Percentiles rank a stretch among this genome's conserved stretches.
Conservation (phyloP, 2,329 filamentous ascomycete genomes). For the Balansia obtecta region DNA sequence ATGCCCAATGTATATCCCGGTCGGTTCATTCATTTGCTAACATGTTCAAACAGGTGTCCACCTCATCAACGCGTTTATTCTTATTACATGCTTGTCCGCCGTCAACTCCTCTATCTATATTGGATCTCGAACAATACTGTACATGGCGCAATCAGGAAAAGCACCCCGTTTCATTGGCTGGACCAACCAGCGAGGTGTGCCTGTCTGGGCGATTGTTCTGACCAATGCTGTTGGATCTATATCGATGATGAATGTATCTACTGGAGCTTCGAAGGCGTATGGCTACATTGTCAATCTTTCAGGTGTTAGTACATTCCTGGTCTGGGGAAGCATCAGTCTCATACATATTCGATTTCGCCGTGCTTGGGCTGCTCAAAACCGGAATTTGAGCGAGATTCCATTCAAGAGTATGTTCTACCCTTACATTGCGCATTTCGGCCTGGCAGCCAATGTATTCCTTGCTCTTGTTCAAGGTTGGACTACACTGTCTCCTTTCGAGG, state of each 20-base stretch:
- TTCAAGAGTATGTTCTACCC: conserved; percentile 44
- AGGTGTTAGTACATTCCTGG: conserved; percentile 58
- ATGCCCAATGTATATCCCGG: conserved; percentile 4
- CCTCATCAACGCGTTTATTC: conserved; percentile 66
- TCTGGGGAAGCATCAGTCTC: conserved; percentile 59
- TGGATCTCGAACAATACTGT: conserved; percentile 59
- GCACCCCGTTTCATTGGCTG: conserved; percentile 57
- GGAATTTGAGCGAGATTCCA: conserved; percentile 39
- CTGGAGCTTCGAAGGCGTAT: conserved; percentile 53
- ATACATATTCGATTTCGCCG: conserved; percentile 60
- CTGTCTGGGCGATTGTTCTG: conserved; percentile 48
- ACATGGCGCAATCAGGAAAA: conserved; percentile 62
- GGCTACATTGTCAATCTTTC: conserved; percentile 57
- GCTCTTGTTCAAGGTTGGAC: conserved; percentile 51
- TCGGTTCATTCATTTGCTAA: conserved; percentile 1
- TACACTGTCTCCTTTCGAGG: conserved; percentile 43
- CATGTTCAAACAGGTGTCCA: conserved; percentile 35
- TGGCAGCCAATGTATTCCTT: conserved; percentile 45
- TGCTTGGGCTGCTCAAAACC: conserved; percentile 48
- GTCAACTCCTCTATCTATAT: conserved; percentile 71
- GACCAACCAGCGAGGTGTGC: conserved; percentile 52
- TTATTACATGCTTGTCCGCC: conserved; percentile 59
- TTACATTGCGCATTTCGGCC: conserved; percentile 46
- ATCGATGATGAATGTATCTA: conserved; percentile 64
- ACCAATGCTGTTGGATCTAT: conserved; percentile 59